Percentiles rank a stretch among this genome's conserved stretches.
phyloP scores from a whole-genome alignment of 148 eudicot genomes.

The Camellia lanceoleosa region DNA sequence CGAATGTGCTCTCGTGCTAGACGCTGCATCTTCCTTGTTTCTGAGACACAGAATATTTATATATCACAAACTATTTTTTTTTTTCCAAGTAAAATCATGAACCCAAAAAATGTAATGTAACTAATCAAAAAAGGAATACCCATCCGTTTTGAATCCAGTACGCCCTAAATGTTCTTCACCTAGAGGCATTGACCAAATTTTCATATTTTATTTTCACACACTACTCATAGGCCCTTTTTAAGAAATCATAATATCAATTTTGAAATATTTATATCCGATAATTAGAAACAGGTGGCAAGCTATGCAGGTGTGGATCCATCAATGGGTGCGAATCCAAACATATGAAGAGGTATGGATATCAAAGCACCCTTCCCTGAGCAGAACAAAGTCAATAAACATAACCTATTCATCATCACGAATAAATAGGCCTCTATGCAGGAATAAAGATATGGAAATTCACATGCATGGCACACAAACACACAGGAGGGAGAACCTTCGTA shows the following conservation, averaged over 20 bases:
- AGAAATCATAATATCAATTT: background rate
- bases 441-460: background rate
- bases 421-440: background rate
- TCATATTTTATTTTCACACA: background rate
- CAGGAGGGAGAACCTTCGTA: slow-evolving; percentile 20
- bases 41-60: background rate
- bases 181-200: background rate
- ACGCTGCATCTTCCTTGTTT: background rate
- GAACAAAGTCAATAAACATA: background rate
- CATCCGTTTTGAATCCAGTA: background rate
- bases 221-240: background rate
- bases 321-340: slow-evolving; percentile 8
- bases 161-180: background rate
- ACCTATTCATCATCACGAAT: background rate
- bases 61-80: background rate
- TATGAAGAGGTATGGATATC: background rate
- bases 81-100: too few species aligned
- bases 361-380: background rate
- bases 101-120: background rate
- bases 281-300: background rate
- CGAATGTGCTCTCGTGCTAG: background rate
- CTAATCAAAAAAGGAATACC: background rate
- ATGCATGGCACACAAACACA: background rate
- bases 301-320: background rate
- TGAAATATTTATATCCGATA: background rate